Base-by-base conservation (phyloP, 177 flowering plant genomes). In the Telopea speciosissima region DNA sequence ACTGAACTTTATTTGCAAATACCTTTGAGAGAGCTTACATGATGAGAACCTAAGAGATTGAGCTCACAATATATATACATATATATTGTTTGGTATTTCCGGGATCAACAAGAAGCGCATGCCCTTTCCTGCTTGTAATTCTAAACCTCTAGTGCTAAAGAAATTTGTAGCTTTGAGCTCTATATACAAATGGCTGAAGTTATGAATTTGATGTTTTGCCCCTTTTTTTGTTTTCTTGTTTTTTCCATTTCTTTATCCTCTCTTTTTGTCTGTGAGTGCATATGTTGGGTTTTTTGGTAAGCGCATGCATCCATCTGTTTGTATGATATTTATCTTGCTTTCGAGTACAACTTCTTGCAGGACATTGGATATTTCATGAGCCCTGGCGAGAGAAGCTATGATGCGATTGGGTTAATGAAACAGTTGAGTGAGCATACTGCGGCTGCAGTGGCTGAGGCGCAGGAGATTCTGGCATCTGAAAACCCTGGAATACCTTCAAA, bases 341-440 rank as follows among this genome's bases (percentile, higher is more conserved):
- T 3, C 0, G 40, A 36, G 40, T 36, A 36, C 40, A 5, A 28
- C 26, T 40, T 70, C 40, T 25, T 77, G 73, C 88, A 89, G 96
- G 93, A 90, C 70, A 80, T 90, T 7, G 92, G 87, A 14, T 84
- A 68, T 69, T 76, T 84, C 44, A 72, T 83, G 84, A 90, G 92
- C 77, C 96, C 93, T 11, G 88, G 83, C 3, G 82, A 84, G 24
- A 80, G 82, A 83, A 84, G 90, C 80, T 89, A 84, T 71, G 96
- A 90, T 81, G 92, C 96, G 24, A 67, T 89, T 72, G 86, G 87
- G 63, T 75, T 87, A 78, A 88, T 89, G 96, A 84, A 76, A 72
- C 90, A 90, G 80, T 74, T 89, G 70, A 85, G 85, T 58, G 96
- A 86, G 81, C 88, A 87, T 31, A 82, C 87, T 62, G 90, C 96